A percentile compares a stretch with the other conserved stretches of the same genome.
Evolutionary conservation across 1,284 basidiomycete genomes (phyloP).

Genomic region (Peniophora sp.): DNA sequence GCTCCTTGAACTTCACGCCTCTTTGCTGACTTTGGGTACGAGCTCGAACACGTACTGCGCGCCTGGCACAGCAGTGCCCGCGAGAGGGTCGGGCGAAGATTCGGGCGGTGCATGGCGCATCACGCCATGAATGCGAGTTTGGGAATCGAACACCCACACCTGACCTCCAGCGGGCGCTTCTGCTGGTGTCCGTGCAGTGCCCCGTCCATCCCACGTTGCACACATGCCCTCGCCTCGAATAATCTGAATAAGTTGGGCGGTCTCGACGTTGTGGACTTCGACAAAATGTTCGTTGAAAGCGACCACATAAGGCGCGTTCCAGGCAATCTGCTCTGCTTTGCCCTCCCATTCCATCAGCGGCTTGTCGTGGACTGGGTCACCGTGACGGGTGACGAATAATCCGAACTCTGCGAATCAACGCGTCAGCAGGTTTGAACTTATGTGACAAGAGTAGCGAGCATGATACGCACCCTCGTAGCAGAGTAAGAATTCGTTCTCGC

Average conservation of each 20-base stretch:
- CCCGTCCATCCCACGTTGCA: constrained; percentile 83
- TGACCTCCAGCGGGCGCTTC: constrained; percentile 32
- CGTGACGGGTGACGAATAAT: constrained; percentile 83
- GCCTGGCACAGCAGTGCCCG: constrained; percentile 29
- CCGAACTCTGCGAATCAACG: constrained; percentile 70
- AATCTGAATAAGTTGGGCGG: constrained; percentile 84
- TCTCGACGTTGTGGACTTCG: constrained; percentile 83
- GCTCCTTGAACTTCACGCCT: no score
- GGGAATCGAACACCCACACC: constrained; percentile 43
- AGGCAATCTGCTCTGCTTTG: constrained; percentile 78
- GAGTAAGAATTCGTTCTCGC: constrained; percentile 85
- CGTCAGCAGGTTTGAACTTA: constrained; percentile 2
- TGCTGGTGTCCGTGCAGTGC: constrained; percentile 32
- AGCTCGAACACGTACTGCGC: constrained; percentile 77
- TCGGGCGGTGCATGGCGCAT: constrained; percentile 46
- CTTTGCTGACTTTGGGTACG: no score
- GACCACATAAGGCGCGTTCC: constrained; percentile 84
- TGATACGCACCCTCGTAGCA: constrained; percentile 80
- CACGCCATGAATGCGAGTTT: constrained; percentile 68
- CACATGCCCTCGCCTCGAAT: constrained; percentile 77
- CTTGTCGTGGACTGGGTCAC: constrained; percentile 69
- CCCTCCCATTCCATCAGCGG: constrained; percentile 94
- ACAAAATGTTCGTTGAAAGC: constrained; percentile 90
- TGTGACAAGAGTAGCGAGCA: not conserved
- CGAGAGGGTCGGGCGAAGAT: constrained; percentile 25